These are phyloP conservation scores for Lactarius hengduanensis DNA, from an alignment of 768 basidiomycete species.

Conservation along the genomic window DNA sequence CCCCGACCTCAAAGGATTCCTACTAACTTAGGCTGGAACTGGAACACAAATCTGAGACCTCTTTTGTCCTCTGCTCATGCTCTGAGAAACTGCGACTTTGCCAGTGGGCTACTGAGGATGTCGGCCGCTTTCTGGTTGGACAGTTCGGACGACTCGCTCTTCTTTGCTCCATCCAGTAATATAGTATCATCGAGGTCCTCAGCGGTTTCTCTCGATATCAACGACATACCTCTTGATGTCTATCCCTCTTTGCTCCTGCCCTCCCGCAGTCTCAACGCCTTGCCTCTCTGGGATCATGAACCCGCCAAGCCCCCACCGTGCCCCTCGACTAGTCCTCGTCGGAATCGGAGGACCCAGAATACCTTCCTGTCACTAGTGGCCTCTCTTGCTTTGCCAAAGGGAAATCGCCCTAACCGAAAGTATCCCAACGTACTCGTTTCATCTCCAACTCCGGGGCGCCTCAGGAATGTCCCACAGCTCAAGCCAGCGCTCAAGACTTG, in stretches of 20 bases:
- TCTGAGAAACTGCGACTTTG: constrained; percentile 5
- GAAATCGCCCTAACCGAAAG: constrained; percentile 12
- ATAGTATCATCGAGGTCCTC: constrained; percentile 18
- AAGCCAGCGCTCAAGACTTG: constrained; percentile 25
- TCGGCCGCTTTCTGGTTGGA: constrained; percentile 29
- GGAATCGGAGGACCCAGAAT: constrained; percentile 11
- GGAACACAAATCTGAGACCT: neutral
- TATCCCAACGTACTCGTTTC: constrained; percentile 26
- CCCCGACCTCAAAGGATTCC: neutral
- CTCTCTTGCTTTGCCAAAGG: constrained; percentile 25
- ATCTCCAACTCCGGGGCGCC: constrained; percentile 24
- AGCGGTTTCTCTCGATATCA: constrained; percentile 25
- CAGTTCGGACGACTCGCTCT: constrained; percentile 26
- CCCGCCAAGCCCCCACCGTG: constrained; percentile 16
- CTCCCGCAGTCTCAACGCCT: constrained; percentile 22
- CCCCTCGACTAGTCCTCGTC: constrained; percentile 7
- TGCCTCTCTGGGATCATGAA: constrained; percentile 16
- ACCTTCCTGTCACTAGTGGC: constrained; percentile 24
- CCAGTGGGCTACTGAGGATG: constrained; percentile 18
- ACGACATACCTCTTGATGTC: constrained; percentile 17
- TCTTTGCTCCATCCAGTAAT: constrained; percentile 23
- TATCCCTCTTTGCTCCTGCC: constrained; percentile 26
- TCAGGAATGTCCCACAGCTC: constrained; percentile 21
- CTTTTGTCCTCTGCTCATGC: constrained; percentile 20
- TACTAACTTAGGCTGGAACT: neutral